Evolutionary conservation across 331 rosid species (phyloP), one percentile per base, ranked within the genome.

Genomic region (Phaseolus coccineus): DNA sequence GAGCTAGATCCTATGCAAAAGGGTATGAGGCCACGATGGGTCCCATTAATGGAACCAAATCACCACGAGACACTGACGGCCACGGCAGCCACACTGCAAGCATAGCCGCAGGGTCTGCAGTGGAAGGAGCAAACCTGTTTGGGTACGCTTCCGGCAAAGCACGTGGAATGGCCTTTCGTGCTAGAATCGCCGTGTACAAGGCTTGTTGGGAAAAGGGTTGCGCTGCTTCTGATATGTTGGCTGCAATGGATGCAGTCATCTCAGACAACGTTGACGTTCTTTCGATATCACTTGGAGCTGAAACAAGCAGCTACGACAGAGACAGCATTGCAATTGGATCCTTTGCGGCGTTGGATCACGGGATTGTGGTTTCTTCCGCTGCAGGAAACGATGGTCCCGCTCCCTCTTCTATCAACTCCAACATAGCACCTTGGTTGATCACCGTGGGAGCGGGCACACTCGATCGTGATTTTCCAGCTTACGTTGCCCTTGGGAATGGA

Each of bases 31-130:
- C 56, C 7, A 0, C 0, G 9, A 0, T 0, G 0, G 56, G 56
- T 16, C 10, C 24, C 9, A 51, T 51, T 9, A 2, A 42, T 1
- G 47, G 13, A 42, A 42, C 11, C 22, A 85, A 10, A 74, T 94
- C 98, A 1, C 89, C 98, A 1, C 81, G 95, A 44, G 97, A 94
- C 61, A 84, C 66, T 53, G 88, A 86, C 4, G 97, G 97, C 74
- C 98, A 94, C 4, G 98, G 96, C 22, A 92, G 93, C 24, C 98
- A 94, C 80, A 92, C 97, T 7, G 80, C 98, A 1, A 84, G 84
- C 73, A 94, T 93, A 1, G 90, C 88, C 0, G 93, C 91, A 0
- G 98, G 98, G 0, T 90, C 97, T 2, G 71, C 48, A 0, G 94
- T 90, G 30, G 25, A 53, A 10, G 87, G 55, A 2, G 55, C 22